Evolutionary conservation across 2,329 filamentous ascomycete species (phyloP).

Genomic region (Aureobasidium sp.): DNA sequence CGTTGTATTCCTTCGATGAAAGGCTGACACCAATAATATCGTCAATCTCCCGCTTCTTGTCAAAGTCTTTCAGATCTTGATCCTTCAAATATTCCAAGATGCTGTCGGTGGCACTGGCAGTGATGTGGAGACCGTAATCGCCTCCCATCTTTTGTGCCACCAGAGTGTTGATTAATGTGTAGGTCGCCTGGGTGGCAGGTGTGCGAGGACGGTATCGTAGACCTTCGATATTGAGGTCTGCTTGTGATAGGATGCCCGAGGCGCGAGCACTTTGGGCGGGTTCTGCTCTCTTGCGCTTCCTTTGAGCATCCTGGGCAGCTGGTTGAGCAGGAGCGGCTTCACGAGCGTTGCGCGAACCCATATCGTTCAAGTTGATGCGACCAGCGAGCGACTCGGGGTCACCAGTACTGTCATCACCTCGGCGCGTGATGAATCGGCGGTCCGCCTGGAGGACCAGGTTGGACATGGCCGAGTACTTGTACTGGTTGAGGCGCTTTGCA

Average conservation of each 20-base stretch:
- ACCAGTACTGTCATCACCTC: constrained; percentile 89
- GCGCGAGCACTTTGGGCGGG: constrained; percentile 58
- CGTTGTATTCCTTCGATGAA: constrained; percentile 88
- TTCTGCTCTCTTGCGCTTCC: constrained; percentile 74
- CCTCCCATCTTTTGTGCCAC: constrained; percentile 84
- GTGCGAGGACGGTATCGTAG: constrained; percentile 88
- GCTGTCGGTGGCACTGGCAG: constrained; percentile 88
- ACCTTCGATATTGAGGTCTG: constrained; percentile 82
- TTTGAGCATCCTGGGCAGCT: constrained; percentile 54
- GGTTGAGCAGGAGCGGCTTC: constrained; percentile 68
- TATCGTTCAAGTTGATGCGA: constrained; percentile 85
- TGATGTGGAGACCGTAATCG: constrained; percentile 85
- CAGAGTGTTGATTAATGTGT: constrained; percentile 87
- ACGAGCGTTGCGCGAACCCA: constrained; percentile 77
- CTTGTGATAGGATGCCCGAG: constrained; percentile 72
- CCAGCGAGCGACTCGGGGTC: constrained; percentile 96
- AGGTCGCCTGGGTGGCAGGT: constrained; percentile 82
- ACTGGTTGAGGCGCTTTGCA: constrained; percentile 31
- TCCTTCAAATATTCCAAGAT: constrained; percentile 89
- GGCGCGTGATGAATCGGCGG: constrained; percentile 85
- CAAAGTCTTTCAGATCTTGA: constrained; percentile 90
- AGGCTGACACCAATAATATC: constrained; percentile 81
- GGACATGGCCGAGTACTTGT: constrained; percentile 62
- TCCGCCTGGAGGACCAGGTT: constrained; percentile 99
- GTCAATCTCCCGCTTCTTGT: constrained; percentile 97